Evolutionary conservation across 257 asterid species (phyloP), one percentile per base, ranked within the genome.

Genomic region (Plantago major): DNA sequence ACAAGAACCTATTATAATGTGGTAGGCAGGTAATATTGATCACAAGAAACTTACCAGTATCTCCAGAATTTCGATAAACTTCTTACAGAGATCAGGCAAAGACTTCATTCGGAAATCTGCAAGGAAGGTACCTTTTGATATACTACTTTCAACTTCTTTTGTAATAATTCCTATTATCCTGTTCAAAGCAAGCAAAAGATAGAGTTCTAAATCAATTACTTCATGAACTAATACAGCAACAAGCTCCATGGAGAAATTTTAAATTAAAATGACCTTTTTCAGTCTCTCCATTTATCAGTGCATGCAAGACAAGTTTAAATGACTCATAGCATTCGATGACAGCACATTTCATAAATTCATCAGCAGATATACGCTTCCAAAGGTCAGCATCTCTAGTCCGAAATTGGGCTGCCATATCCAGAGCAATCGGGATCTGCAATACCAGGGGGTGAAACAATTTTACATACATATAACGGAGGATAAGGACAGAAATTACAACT

Each of bases 341-440:
- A 55, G 96, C 91, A 65, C 99, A 86, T 78, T 92, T 87, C 96
- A 89, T 81, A 45, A 84, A 92, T 40, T 92, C 95, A 75, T 92
- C 99, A 3, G 85, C 83, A 72, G 94, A 83, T 63, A 92, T 84
- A 56, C 93, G 87, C 79, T 65, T 89, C 99, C 99, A 92, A 57
- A 92, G 96, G 73, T 86, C 96, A 63, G 89, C 94, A 71, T 92
- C 97, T 73, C 80, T 92, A n/a, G 80, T 67, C 51, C 82, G 87
- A 78, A 89, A 89, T 67, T 92, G 95, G 76, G 84, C 88, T 46
- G 99, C 97, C 95, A 92, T 89, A 77, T 92, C 96, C 67, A 92
- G 75, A 50, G 96, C 99, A 71, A 92, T 69, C 48, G 96, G 99
- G 58, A 92, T 89, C 99, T 92, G 84, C 78, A 77, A 80, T 70